Conservation (phyloP, 78 protist genomes). For the Dictyostelium discoideum region DNA sequence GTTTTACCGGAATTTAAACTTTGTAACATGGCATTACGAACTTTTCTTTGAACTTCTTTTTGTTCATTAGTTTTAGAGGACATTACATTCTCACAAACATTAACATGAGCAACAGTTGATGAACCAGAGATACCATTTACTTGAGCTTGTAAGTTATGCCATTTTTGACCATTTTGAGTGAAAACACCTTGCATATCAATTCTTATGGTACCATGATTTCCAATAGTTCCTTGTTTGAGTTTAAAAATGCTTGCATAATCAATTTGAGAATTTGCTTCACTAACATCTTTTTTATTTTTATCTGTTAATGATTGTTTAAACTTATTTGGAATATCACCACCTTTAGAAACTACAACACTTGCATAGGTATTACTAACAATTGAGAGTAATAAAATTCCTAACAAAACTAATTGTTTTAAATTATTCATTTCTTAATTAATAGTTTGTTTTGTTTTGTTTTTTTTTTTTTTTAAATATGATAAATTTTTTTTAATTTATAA, state of each 20-base stretch:
- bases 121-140: neutral
- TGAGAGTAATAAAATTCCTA: neutral
- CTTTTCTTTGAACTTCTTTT: constrained; percentile 10
- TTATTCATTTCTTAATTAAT: neutral
- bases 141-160: constrained; percentile 15
- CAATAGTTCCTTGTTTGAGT: neutral
- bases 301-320: neutral
- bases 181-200: constrained; percentile 26
- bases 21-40: neutral
- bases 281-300: neutral
- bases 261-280: neutral
- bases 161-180: neutral
- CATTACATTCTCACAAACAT: neutral
- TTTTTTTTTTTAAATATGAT: neutral
- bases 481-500: neutral
- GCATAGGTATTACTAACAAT: neutral
- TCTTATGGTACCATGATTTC: neutral
- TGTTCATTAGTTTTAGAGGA: neutral
- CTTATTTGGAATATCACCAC: neutral
- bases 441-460: neutral
- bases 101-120: constrained; percentile 20
- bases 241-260: neutral
- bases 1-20: neutral
- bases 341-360: neutral
- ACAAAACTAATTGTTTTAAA: neutral